Percentiles rank a stretch among this genome's conserved stretches.
These are phyloP conservation scores for Myxozyma lipomycoides DNA, from an alignment of 805 yeast genomes.

Conservation along the genomic window DNA sequence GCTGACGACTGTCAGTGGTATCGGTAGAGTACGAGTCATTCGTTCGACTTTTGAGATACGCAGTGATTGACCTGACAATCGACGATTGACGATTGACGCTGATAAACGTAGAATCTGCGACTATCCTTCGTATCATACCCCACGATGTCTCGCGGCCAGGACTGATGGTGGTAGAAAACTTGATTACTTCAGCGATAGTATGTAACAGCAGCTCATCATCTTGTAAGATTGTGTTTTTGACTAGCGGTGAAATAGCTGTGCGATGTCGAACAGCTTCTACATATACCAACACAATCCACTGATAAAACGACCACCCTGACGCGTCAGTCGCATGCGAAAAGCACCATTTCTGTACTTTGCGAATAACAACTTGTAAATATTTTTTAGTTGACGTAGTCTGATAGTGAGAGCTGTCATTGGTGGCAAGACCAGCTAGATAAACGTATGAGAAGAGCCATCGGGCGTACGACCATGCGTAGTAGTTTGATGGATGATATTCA, in stretches of 20 bases:
- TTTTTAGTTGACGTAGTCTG: neutral
- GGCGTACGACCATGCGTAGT: conserved; percentile 47
- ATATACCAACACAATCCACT: conserved; percentile 14
- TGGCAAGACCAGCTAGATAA: neutral
- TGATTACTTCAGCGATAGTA: conserved; percentile 10
- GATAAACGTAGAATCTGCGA: conserved; percentile 10
- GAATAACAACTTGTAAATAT: conserved; percentile 4
- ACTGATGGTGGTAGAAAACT: conserved; percentile 20
- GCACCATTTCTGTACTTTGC: conserved; percentile 28
- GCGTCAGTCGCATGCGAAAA: conserved; percentile 26
- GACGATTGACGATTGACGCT: conserved; percentile 3
- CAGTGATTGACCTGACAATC: conserved; percentile 4
- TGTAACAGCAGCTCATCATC: conserved; percentile 12
- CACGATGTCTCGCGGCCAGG: conserved; percentile 24
- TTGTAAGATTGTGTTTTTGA: neutral
- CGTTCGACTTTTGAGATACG: conserved; percentile 14
- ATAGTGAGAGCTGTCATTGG: neutral
- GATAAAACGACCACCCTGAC: conserved; percentile 29
- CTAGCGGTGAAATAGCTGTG: no score
- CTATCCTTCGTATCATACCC: conserved; percentile 16
- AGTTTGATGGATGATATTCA: conserved; percentile 44
- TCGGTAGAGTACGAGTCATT: conserved; percentile 4
- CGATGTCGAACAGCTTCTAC: conserved; percentile 3
- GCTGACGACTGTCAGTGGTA: neutral
- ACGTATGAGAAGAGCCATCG: conserved; percentile 32